Base-by-base conservation (phyloP, 495 filamentous ascomycete genomes). In the Podospora comata region DNA sequence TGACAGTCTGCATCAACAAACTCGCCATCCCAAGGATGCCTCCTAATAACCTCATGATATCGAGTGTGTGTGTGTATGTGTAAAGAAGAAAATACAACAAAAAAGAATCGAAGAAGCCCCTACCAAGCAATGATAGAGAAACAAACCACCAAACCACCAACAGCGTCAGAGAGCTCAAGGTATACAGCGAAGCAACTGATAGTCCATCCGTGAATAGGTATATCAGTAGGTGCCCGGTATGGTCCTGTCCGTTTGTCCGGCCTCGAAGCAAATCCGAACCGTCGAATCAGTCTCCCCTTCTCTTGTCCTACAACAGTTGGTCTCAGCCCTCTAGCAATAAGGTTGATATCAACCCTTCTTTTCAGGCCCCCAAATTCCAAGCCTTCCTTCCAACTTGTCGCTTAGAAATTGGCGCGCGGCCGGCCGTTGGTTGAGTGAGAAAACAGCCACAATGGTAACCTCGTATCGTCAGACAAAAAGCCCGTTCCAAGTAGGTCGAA, bases 31-130 rank as follows among this genome's bases (percentile, higher is more conserved):
- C 73, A 19, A 57, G 32, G 4, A 32, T 3, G 13, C 62, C 59
- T 39, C 65, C 30, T 30, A 72, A 30, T 55, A 71, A 66, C 69
- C 68, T 76, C 76, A 78, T 79, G 20, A 1, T 74, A 18, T 48
- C 63, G 23, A 59, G 64, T 34, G 60, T 48, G 13, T 18, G 39
- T 48, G 39, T 27, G 20, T 60, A 7, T 32, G 7, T 32, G 30
- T 32, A 32, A 64, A 30, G 68, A 48, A 61, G 23, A 30, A 34
- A 34, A 32, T 62, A 72, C 69, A 56, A 65, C 69, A 66, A 67
- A 62, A 72, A 64, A 64, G 62, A 75, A 66, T 69, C 27, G 16
- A 34, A 62, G 9, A 18, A 34, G 5, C 23, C 60, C 19, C 56
- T 20, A 58, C 9, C n/a, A 58, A 20, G 20, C 23, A 18, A 58